Evolutionary conservation across 2,329 filamentous ascomycete genomes (phyloP).

Genomic region (Botrytis elliptica): DNA sequence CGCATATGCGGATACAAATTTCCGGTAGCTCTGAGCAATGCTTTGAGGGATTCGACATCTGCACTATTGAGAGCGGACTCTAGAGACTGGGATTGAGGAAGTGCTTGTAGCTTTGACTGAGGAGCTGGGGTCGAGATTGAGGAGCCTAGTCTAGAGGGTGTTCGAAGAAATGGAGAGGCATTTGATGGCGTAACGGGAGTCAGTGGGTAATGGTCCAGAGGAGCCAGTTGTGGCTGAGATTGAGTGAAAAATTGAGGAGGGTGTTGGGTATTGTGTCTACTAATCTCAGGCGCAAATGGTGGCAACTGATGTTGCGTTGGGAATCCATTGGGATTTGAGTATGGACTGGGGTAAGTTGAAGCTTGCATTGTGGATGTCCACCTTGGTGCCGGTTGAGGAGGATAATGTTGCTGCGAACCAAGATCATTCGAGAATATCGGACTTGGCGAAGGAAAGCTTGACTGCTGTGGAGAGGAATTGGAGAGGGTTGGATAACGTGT

Average conservation of each 20-base stretch:
- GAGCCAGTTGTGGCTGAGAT: background rate
- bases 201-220: background rate
- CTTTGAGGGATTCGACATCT: background rate
- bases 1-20: constrained; percentile 10
- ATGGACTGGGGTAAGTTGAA: background rate
- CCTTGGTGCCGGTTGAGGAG: background rate
- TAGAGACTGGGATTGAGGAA: background rate
- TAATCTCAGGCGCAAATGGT: background rate
- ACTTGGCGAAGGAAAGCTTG: background rate
- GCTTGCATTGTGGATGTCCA: background rate
- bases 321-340: background rate
- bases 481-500: too few relatives aligned
- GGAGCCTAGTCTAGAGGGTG: background rate
- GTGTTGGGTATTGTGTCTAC: background rate
- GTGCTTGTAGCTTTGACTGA: background rate
- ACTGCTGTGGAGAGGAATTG: background rate
- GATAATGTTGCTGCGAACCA: background rate
- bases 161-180: background rate
- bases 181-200: background rate
- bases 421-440: background rate
- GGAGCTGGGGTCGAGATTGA: background rate
- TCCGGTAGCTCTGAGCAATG: background rate
- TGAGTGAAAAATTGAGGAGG: background rate
- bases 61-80: background rate
- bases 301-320: background rate